Percentiles rank a stretch among this genome's conserved stretches.
These are phyloP conservation scores for Candolleomyces eurysporus DNA, from an alignment of 768 basidiomycete species.

Conservation along the genomic window DNA sequence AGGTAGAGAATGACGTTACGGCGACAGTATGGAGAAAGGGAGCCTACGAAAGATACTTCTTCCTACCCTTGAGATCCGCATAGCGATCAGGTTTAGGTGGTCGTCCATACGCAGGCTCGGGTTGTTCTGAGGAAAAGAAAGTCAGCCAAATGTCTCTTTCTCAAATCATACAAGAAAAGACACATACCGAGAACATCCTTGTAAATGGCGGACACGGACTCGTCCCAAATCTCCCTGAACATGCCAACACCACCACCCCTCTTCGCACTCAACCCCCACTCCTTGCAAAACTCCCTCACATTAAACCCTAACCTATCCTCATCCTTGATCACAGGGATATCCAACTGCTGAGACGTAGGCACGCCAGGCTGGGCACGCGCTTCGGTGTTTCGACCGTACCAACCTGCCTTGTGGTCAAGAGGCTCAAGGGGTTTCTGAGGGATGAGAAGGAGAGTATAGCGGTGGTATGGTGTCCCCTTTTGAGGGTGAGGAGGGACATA, in stretches of 20 bases:
- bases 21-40: too few species aligned
- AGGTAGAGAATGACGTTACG: too few species aligned
- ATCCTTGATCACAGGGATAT: conserved; percentile 46
- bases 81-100: conserved; percentile 56
- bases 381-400: conserved; percentile 33
- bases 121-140: conserved; percentile 25
- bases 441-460: conserved; percentile 77
- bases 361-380: conserved; percentile 27
- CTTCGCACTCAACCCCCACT: conserved; percentile 51
- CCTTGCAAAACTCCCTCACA: conserved; percentile 58
- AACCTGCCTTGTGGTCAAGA: conserved; percentile 5
- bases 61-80: conserved; percentile 45
- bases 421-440: conserved; percentile 53
- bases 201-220: conserved; percentile 63
- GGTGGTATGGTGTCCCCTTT: conserved; percentile 85
- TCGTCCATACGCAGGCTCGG: conserved; percentile 58
- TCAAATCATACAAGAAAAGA: neutral
- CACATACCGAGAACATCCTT: conserved; percentile 63
- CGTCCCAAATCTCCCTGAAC: conserved; percentile 80
- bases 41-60: conserved; percentile 41
- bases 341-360: conserved; percentile 34
- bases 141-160: neutral
- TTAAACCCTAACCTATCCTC: conserved; percentile 59
- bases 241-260: conserved; percentile 76
- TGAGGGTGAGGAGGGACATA: conserved; percentile 94